phyloP scores from a whole-genome alignment of 148 eudicot species.

The Vaccinium vitisidaea region DNA sequence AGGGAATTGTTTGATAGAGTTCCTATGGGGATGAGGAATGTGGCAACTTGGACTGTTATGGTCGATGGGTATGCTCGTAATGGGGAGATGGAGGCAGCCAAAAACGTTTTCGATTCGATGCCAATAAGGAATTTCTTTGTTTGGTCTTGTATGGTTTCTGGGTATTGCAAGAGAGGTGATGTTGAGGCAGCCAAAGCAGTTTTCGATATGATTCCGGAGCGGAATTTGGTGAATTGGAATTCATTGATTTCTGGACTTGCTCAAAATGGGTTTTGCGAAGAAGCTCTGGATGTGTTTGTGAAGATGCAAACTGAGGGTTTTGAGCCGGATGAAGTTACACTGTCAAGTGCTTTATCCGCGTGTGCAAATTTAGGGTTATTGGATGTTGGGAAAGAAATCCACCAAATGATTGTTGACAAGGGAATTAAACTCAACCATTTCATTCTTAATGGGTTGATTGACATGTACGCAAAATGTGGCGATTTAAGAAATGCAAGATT shows the following conservation, averaged over 20 bases:
- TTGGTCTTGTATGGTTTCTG: slow-evolving; percentile 64
- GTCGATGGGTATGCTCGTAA: slow-evolving; percentile 59
- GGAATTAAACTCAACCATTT: slow-evolving; percentile 41
- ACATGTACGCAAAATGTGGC: slow-evolving; percentile 81
- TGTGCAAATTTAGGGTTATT: slow-evolving; percentile 57
- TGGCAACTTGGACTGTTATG: slow-evolving; percentile 72
- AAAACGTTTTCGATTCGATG: slow-evolving; percentile 57
- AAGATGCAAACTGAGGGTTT: slow-evolving; percentile 52
- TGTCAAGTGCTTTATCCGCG: slow-evolving; percentile 62
- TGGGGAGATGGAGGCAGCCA: slow-evolving; percentile 65
- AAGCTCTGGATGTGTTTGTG: slow-evolving; percentile 44
- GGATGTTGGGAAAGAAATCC: slow-evolving; percentile 55
- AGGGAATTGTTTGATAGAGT: slow-evolving; percentile 49
- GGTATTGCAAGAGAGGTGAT: slow-evolving; percentile 62
- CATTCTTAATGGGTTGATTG: slow-evolving; percentile 57
- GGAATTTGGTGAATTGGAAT: slow-evolving; percentile 67
- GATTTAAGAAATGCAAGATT: slow-evolving; percentile 50
- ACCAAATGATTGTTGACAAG: slow-evolving; percentile 32
- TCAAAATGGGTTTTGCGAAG: slow-evolving; percentile 59
- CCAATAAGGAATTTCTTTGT: slow-evolving; percentile 46
- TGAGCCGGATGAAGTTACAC: slow-evolving; percentile 61
- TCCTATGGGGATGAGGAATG: slow-evolving; percentile 41
- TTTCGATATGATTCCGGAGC: slow-evolving; percentile 35
- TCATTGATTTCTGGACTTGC: slow-evolving; percentile 54
- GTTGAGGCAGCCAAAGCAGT: slow-evolving; percentile 38